Percentiles rank a stretch among this genome's conserved stretches.
phyloP scores from a whole-genome alignment of 2,329 filamentous ascomycete genomes.

The Orbilia quercus region DNA sequence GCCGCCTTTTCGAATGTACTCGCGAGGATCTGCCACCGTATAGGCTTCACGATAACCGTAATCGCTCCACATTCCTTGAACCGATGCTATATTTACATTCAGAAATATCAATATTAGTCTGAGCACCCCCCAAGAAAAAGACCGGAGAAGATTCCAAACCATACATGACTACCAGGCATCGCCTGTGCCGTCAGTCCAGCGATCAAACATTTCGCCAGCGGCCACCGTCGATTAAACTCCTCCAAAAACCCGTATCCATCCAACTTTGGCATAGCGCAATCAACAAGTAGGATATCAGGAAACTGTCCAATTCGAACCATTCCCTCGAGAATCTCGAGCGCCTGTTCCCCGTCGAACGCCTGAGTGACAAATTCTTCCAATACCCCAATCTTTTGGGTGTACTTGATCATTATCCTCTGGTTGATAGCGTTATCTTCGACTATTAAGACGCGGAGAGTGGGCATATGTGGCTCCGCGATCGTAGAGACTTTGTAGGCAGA shows the following conservation, averaged over 20 bases:
- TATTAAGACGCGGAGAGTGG: conserved; percentile 16
- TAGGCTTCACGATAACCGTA: conserved; percentile 4
- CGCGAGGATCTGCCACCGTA: background rate
- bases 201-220: conserved; percentile 10
- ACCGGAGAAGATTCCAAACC: background rate
- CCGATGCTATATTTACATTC: background rate
- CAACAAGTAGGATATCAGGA: conserved; percentile 35
- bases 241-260: conserved; percentile 33
- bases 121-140: no score
- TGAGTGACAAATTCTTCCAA: conserved; percentile 21
- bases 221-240: conserved; percentile 34
- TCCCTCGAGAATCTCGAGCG: conserved; percentile 12
- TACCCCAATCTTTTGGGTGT: conserved; percentile 1
- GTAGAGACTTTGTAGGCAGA: background rate
- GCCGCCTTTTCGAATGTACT: conserved; percentile 10
- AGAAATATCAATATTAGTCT: background rate
- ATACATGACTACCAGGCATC: conserved; percentile 14
- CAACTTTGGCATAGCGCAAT: conserved; percentile 30
- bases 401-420: conserved; percentile 12
- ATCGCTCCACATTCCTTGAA: conserved; percentile 19
- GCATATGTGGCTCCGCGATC: conserved; percentile 14
- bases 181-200: conserved; percentile 9
- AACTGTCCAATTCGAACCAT: conserved; percentile 22
- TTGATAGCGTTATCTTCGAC: conserved; percentile 45
- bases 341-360: conserved; percentile 18